Percentiles rank a stretch among this genome's conserved stretches.
phyloP scores from a whole-genome alignment of 2,329 filamentous ascomycete genomes.

The Bipolaris bicolor region DNA sequence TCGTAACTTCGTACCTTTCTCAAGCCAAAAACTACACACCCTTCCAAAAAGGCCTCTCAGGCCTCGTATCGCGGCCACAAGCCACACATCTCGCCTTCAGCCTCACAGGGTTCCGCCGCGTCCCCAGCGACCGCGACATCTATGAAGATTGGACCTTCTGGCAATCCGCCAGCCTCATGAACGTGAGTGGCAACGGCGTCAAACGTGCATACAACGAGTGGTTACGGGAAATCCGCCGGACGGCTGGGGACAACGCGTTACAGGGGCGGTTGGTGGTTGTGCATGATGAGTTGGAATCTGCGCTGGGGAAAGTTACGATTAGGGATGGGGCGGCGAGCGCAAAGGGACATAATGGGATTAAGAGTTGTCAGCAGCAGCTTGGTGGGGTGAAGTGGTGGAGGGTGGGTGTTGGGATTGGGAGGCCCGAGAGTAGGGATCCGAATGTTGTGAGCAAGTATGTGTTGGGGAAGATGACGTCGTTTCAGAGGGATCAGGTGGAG shows the following conservation, averaged over 20 bases:
- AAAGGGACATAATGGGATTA: conserved; percentile 55
- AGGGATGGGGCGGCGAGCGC: conserved; percentile 62
- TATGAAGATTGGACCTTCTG: conserved; percentile 66
- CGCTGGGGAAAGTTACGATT: conserved; percentile 70
- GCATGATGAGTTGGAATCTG: conserved; percentile 85
- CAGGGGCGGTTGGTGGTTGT: conserved; percentile 71
- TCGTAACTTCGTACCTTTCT: conserved; percentile 62
- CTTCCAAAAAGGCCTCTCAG: conserved; percentile 38
- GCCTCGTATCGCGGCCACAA: conserved; percentile 37
- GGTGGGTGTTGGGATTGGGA: conserved; percentile 85
- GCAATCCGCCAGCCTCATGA: conserved; percentile 83
- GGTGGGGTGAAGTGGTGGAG: conserved; percentile 56
- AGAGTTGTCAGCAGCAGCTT: conserved; percentile 47
- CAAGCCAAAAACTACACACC: conserved; percentile 37
- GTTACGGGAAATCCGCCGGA: conserved; percentile 24
- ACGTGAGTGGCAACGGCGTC: conserved; percentile 76
- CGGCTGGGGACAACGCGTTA: conserved; percentile 15
- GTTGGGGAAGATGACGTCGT: conserved; percentile 66
- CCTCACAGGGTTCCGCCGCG: conserved; percentile 44
- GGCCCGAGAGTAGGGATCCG: conserved; percentile 72
- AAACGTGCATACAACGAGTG: conserved; percentile 68
- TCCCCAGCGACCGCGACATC: conserved; percentile 13
- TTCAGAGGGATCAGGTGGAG: conserved; percentile 54
- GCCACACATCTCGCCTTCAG: conserved; percentile 49
- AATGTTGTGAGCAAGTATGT: conserved; percentile 78